Evolutionary conservation across 176 grass and related monocot species (phyloP).

Genomic region (Tuctoria greenei): DNA sequence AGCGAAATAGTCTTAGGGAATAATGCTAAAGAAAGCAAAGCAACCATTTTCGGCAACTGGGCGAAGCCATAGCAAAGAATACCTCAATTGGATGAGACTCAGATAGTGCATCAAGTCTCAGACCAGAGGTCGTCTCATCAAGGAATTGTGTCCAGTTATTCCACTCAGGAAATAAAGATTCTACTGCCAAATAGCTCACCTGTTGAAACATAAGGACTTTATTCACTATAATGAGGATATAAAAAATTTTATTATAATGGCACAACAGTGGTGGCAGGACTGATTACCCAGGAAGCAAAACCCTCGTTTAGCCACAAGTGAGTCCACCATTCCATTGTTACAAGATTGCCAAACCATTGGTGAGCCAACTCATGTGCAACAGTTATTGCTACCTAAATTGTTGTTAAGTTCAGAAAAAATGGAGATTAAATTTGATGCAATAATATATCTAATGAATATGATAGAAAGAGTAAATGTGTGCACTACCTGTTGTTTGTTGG

Average conservation of each 20-base stretch:
- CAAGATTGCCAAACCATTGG: constrained; percentile 99
- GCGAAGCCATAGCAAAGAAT: constrained; percentile 3
- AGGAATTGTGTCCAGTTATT: constrained; percentile 97
- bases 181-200: constrained; percentile 90
- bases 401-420: constrained; percentile 8
- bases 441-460: constrained; percentile 10
- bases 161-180: constrained; percentile 85
- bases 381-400: constrained; percentile 74
- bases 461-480: background rate
- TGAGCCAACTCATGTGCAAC: constrained; percentile 97
- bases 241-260: constrained; percentile 3
- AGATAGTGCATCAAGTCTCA: constrained; percentile 80
- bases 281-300: constrained; percentile 90
- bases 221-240: background rate
- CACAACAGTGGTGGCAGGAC: constrained; percentile 1
- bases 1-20: constrained; percentile 14
- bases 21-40: background rate
- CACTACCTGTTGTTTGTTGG: constrained; percentile 65
- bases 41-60: background rate
- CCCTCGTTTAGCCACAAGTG: constrained; percentile 98
- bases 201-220: constrained; percentile 38
- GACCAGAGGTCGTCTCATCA: constrained; percentile 68
- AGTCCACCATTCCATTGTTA: constrained; percentile 99
- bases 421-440: constrained; percentile 7
- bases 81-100: constrained; percentile 99